Evolutionary conservation across 2,329 filamentous ascomycete genomes (phyloP).

Genomic region (Cladosporium sp.): DNA sequence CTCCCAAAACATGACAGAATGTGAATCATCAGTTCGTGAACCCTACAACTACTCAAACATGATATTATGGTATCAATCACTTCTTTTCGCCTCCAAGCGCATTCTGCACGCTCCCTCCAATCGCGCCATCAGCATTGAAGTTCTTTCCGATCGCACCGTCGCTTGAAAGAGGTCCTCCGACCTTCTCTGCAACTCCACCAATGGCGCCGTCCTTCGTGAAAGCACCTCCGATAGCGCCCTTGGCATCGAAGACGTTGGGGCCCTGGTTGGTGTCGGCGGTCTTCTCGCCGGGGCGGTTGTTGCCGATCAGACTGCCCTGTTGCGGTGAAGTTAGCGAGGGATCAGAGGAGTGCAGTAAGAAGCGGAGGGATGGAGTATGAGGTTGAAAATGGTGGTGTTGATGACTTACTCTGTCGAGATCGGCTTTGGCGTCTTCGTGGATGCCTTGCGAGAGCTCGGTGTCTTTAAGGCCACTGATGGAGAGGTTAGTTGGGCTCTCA

Average conservation of each 20-base stretch:
- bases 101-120: conserved; percentile 35
- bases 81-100: conserved; percentile 29
- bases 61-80: no score
- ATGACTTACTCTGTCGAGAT: conserved; percentile 17
- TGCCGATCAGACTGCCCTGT: background rate
- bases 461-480: conserved; percentile 14
- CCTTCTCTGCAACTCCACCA: conserved; percentile 34
- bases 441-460: conserved; percentile 22
- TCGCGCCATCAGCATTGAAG: conserved; percentile 34
- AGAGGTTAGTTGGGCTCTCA: background rate
- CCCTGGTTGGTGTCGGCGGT: conserved; percentile 19
- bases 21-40: no score
- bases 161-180: conserved; percentile 36
- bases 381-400: background rate
- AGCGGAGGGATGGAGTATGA: no score
- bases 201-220: conserved; percentile 34
- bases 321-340: background rate
- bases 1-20: no score
- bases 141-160: conserved; percentile 36
- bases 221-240: conserved; percentile 33
- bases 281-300: conserved; percentile 21
- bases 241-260: conserved; percentile 25
- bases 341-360: no score
- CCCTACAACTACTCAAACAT: no score
- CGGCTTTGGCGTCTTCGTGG: conserved; percentile 23